phyloP scores from a whole-genome alignment of 177 flowering plant genomes.

The Telopea speciosissima region DNA sequence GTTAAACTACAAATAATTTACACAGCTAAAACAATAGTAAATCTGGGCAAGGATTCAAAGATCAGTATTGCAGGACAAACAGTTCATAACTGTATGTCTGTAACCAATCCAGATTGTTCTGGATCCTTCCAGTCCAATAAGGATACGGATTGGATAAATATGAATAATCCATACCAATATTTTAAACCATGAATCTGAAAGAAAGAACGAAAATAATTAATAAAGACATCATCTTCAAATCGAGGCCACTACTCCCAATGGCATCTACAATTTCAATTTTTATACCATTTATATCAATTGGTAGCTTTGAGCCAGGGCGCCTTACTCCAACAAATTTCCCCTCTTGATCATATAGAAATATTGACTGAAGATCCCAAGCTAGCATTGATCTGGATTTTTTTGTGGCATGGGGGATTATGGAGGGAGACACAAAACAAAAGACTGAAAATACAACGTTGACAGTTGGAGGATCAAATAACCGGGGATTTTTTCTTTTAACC shows the following conservation, averaged over 20 bases:
- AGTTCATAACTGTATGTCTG: too few species aligned
- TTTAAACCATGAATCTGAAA: not conserved
- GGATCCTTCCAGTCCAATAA: too few species aligned
- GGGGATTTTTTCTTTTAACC: too few species aligned
- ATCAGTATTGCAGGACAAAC: too few species aligned
- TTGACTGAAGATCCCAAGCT: slow-evolving; percentile 91
- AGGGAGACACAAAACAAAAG: not conserved
- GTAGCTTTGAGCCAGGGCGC: slow-evolving; percentile 87
- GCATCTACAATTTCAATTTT: slow-evolving; percentile 80
- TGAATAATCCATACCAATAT: too few species aligned
- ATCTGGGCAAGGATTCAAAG: too few species aligned
- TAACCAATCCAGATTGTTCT: too few species aligned
- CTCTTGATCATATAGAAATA: slow-evolving; percentile 74
- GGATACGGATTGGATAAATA: too few species aligned
- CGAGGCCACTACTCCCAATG: slow-evolving; percentile 85
- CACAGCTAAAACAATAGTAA: not conserved
- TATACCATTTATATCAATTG: slow-evolving; percentile 72
- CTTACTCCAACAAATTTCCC: slow-evolving; percentile 93
- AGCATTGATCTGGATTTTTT: slow-evolving; percentile 70
- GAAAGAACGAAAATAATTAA: not conserved
- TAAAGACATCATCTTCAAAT: slow-evolving; percentile 63
- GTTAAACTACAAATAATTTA: not conserved
- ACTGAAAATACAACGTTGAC: not conserved
- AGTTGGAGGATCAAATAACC: too few species aligned
- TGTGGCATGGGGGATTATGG: not conserved